Conservation (phyloP, 23 red algal species). For the Gracilaria vermiculophylla region DNA sequence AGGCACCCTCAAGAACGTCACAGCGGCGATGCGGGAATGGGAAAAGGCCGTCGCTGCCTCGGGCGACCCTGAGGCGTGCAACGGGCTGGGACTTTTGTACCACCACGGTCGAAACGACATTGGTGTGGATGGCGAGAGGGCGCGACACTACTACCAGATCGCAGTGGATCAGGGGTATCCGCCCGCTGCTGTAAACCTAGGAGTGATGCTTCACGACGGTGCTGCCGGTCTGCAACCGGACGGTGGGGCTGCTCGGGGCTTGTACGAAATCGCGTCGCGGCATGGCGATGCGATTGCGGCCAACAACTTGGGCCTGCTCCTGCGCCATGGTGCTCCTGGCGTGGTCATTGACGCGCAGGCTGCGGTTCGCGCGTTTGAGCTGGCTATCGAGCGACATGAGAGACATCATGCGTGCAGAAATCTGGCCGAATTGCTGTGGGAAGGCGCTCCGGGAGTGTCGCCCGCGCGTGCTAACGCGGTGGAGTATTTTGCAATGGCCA, state of each 20-base stretch:
- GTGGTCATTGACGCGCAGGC: conserved; percentile 19
- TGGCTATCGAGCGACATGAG: conserved; percentile 40
- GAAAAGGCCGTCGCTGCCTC: not conserved
- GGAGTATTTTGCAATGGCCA: conserved; percentile 63
- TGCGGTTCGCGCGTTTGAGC: conserved; percentile 18
- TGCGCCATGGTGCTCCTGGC: conserved; percentile 34
- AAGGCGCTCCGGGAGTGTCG: conserved; percentile 21
- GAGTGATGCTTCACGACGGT: conserved; percentile 64
- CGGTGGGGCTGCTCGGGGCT: not conserved
- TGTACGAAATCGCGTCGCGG: conserved; percentile 48
- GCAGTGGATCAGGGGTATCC: conserved; percentile 59
- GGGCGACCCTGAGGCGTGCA: conserved; percentile 39
- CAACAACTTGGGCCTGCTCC: conserved; percentile 56
- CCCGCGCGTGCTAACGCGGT: not conserved
- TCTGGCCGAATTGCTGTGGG: conserved; percentile 53
- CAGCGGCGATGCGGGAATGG: conserved; percentile 36
- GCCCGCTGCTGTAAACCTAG: conserved; percentile 52
- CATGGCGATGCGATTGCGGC: conserved; percentile 55
- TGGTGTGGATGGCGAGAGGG: conserved; percentile 24
- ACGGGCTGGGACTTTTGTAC: conserved; percentile 57
- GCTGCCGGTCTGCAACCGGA: conserved; percentile 28
- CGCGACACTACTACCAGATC: conserved; percentile 25
- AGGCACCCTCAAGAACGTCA: conserved; percentile 29
- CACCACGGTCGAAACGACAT: conserved; percentile 43
- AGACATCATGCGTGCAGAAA: conserved; percentile 65